Percentiles rank a stretch among this genome's conserved stretches.
Evolutionary conservation across 306 rosid species (phyloP).

Genomic region (Vigna hirtella): DNA sequence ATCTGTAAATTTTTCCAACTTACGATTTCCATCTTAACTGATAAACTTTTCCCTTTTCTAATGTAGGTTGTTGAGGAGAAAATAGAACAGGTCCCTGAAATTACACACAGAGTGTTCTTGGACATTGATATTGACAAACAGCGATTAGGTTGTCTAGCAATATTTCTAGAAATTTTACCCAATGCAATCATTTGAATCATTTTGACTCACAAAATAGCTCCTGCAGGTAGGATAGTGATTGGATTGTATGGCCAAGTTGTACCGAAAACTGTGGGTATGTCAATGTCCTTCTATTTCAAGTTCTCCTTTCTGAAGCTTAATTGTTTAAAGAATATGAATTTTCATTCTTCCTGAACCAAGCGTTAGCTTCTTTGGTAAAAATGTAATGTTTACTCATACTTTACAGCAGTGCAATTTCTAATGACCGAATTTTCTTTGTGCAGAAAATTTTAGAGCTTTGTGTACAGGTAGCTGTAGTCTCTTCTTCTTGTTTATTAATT

Average conservation of each 20-base stretch:
- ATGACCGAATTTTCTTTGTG: constrained; percentile 47
- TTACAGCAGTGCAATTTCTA: constrained; percentile 34
- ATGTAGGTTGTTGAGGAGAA: constrained; percentile 60
- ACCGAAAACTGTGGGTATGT: constrained; percentile 91
- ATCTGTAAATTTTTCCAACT: constrained; percentile 10
- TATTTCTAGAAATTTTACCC: constrained; percentile 15
- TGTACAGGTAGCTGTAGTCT: constrained; percentile 75
- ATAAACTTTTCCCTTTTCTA: constrained; percentile 26
- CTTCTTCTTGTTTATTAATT: constrained; percentile 19
- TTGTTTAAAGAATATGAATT: not conserved
- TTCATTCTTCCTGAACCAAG: constrained; percentile 9
- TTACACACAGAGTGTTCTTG: constrained; percentile 83
- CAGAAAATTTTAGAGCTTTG: constrained; percentile 92
- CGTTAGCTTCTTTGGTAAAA: not conserved
- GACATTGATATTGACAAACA: constrained; percentile 81
- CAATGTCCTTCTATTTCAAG: constrained; percentile 28
- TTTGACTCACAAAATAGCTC: constrained; percentile 18
- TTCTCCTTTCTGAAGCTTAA: not conserved
- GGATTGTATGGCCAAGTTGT: constrained; percentile 86
- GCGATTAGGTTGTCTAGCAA: constrained; percentile 60
- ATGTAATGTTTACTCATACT: not conserved
- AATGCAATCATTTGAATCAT: constrained; percentile 9
- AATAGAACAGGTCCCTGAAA: constrained; percentile 72
- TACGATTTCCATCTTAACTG: constrained; percentile 5
- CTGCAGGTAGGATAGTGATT: constrained; percentile 89